These are phyloP conservation scores for Lentinus tigrinus DNA, from an alignment of 768 basidiomycete genomes.

Conservation along the genomic window DNA sequence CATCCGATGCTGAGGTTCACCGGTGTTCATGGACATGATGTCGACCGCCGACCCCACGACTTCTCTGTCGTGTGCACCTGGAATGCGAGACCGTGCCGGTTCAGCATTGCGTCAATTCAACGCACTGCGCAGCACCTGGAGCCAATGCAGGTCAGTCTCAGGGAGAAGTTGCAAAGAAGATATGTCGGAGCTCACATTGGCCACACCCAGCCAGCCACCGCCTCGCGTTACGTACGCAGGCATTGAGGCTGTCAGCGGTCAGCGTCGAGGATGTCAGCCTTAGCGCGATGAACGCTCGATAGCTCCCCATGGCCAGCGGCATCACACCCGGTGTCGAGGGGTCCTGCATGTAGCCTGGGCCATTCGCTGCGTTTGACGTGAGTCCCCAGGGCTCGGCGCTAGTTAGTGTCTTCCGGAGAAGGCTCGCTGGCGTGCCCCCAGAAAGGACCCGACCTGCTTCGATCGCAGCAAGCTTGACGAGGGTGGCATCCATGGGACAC, in stretches of 20 bases:
- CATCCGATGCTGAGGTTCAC: too few species aligned
- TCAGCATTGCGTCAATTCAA: background rate
- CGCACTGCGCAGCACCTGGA: background rate
- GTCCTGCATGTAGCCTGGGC: background rate
- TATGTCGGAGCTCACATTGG: background rate
- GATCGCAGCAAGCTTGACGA: background rate
- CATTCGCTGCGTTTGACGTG: conserved; percentile 1
- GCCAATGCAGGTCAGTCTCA: background rate
- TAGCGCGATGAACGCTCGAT: background rate
- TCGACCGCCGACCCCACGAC: background rate
- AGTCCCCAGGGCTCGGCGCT: conserved; percentile 9
- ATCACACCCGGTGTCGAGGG: background rate
- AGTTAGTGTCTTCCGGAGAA: background rate
- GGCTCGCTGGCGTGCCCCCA: conserved; percentile 4
- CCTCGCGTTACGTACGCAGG: background rate
- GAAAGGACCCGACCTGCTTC: conserved; percentile 5
- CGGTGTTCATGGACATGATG: conserved; percentile 8
- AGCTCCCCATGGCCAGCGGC: background rate
- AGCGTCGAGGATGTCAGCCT: background rate
- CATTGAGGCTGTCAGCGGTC: background rate
- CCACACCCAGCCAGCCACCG: background rate
- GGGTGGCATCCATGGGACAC: background rate
- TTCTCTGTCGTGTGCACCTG: background rate
- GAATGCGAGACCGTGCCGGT: background rate
- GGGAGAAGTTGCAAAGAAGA: background rate